Evolutionary conservation across 306 rosid genomes (phyloP).

Genomic region (Casuarina glauca): DNA sequence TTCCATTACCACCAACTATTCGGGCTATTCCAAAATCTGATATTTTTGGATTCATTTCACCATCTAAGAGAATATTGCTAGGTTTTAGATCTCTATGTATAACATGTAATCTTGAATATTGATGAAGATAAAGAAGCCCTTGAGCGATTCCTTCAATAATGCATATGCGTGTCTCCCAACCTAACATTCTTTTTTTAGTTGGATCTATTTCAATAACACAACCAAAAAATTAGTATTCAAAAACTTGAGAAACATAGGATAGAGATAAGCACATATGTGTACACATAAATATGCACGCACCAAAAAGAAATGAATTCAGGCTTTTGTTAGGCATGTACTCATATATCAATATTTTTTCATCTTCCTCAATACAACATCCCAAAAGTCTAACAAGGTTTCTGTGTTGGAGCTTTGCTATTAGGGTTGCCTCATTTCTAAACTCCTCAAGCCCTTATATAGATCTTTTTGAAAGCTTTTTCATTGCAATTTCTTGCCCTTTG

Average conservation of each 20-base stretch:
- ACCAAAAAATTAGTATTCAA: background rate
- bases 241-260: background rate
- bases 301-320: background rate
- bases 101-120: background rate
- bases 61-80: background rate
- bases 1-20: background rate
- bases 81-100: background rate
- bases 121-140: constrained; percentile 5
- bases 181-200: background rate
- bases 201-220: background rate
- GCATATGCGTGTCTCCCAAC: background rate
- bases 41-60: background rate
- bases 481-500: background rate
- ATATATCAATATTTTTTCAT: background rate
- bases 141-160: constrained; percentile 1
- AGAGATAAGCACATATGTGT: too few relatives aligned
- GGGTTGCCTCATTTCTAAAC: background rate
- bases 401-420: background rate
- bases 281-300: background rate
- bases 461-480: background rate
- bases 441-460: background rate
- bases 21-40: constrained; percentile 1
- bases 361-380: background rate
- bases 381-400: background rate
- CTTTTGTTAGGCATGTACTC: background rate